Percentiles rank a stretch among this genome's conserved stretches.
Conservation (phyloP, 2,329 filamentous ascomycete species). For the Phaeosphaeria sp. region DNA sequence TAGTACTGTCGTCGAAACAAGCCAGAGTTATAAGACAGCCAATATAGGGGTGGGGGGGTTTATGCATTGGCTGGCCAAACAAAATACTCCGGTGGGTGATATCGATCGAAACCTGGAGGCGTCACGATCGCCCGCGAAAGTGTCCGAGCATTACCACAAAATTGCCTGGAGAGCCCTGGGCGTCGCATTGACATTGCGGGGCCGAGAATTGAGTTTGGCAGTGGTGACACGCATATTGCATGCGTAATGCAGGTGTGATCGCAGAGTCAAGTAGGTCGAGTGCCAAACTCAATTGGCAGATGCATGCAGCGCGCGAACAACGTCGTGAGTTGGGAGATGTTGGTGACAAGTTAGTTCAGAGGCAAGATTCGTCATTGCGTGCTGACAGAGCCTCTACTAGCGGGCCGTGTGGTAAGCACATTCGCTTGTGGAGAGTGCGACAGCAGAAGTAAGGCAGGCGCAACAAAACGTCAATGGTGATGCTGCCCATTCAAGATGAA, state of each 20-base stretch:
- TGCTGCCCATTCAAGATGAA: constrained; percentile 2
- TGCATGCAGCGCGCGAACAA: constrained; percentile 3
- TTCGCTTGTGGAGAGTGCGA: constrained; percentile 12
- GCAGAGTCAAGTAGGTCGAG: neutral
- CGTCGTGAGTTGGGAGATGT: constrained; percentile 1
- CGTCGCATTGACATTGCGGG: constrained; percentile 35
- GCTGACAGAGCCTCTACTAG: constrained; percentile 7
- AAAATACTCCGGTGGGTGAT: constrained; percentile 46
- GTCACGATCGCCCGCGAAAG: constrained; percentile 45
- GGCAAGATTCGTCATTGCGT: neutral
- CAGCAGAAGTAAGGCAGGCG: constrained; percentile 1
- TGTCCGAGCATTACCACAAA: constrained; percentile 40
- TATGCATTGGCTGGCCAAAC: constrained; percentile 30
- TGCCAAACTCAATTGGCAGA: neutral
- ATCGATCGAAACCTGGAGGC: constrained; percentile 39
- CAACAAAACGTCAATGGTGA: neutral
- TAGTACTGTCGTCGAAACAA: constrained; percentile 31
- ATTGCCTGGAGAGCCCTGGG: constrained; percentile 30
- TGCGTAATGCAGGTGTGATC: constrained; percentile 8
- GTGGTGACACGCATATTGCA: constrained; percentile 35
- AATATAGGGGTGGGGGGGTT: constrained; percentile 27
- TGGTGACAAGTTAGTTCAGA: neutral
- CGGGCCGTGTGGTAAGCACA: neutral
- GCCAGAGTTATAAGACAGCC: constrained; percentile 29
- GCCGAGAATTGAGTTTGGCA: constrained; percentile 30